Conservation (phyloP, 1,139 yeast genomes). For the Scheffersomyces quercinus region DNA sequence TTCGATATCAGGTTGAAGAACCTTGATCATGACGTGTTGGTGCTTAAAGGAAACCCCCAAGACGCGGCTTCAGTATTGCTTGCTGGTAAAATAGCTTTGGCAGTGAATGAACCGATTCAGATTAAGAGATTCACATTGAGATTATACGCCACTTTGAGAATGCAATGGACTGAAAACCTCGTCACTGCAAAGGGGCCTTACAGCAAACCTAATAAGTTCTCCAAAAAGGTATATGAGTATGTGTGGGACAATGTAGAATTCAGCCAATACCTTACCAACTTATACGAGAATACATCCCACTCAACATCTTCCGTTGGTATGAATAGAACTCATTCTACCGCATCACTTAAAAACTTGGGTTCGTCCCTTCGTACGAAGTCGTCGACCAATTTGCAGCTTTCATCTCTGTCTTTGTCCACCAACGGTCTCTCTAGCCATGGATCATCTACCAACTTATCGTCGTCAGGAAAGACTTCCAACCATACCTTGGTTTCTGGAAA, state of each 20-base stretch:
- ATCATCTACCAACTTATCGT: constrained; percentile 11
- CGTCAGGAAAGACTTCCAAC: constrained; percentile 17
- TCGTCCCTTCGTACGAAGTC: constrained; percentile 34
- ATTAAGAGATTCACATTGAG: constrained; percentile 64
- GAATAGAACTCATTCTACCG: constrained; percentile 28
- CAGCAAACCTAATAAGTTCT: constrained; percentile 58
- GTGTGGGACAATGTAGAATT: constrained; percentile 72
- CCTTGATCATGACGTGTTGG: constrained; percentile 74
- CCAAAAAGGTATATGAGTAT: constrained; percentile 69
- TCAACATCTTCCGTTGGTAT: constrained; percentile 4
- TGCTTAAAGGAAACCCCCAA: constrained; percentile 73
- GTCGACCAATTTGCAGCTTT: constrained; percentile 23
- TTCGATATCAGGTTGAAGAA: constrained; percentile 66
- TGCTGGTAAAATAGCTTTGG: constrained; percentile 75
- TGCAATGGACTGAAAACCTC: constrained; percentile 57
- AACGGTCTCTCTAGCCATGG: constrained; percentile 5
- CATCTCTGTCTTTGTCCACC: constrained; percentile 14
- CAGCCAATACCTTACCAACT: constrained; percentile 27
- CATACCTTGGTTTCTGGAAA: constrained; percentile 65
- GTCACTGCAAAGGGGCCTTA: constrained; percentile 47
- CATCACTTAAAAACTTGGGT: constrained; percentile 37
- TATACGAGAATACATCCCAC: constrained; percentile 26
- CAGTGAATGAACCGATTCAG: constrained; percentile 73
- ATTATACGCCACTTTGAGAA: constrained; percentile 62
- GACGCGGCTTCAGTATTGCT: constrained; percentile 79